Evolutionary conservation across 2,329 filamentous ascomycete genomes (phyloP).

Genomic region (Microdochium paspali): DNA sequence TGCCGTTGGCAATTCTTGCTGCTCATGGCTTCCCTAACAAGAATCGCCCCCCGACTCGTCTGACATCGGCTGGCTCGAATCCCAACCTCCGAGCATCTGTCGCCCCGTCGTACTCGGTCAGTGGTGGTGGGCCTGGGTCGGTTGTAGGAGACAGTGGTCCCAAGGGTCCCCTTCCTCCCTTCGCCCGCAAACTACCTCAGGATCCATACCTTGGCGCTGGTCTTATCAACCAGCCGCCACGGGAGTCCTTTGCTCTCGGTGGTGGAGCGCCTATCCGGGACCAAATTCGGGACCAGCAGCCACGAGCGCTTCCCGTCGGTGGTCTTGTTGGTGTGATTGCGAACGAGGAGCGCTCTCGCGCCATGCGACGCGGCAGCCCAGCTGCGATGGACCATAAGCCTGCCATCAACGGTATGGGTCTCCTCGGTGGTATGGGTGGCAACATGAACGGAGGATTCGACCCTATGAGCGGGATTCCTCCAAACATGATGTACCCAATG

Average conservation of each 20-base stretch:
- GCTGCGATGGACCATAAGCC: conserved; percentile 43
- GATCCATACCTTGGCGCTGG: conserved; percentile 80
- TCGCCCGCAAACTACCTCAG: conserved; percentile 71
- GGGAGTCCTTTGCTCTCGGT: conserved; percentile 66
- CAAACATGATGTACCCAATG: conserved; percentile 39
- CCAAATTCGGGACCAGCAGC: conserved; percentile 4
- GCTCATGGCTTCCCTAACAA: conserved; percentile 82
- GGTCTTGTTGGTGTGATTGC: conserved; percentile 85
- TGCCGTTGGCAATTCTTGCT: conserved; percentile 76
- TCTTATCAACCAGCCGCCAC: conserved; percentile 59
- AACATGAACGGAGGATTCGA: conserved; percentile 32
- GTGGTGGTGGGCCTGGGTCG: conserved; percentile 37
- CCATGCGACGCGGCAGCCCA: conserved; percentile 70
- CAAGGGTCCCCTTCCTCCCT: conserved; percentile 57
- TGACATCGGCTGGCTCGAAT: conserved; percentile 57
- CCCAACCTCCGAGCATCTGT: conserved; percentile 57
- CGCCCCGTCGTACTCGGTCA: conserved; percentile 33
- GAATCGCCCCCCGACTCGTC: conserved; percentile 61
- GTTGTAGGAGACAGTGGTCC: conserved; percentile 39
- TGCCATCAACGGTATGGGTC: conserved; percentile 13
- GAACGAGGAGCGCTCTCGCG: conserved; percentile 69
- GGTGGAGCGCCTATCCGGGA: conserved; percentile 32
- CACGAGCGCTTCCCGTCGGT: conserved; percentile 49
- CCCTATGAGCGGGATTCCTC: conserved; percentile 37
- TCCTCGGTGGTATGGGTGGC: conserved; percentile 19